phyloP scores from a whole-genome alignment of 139 green algal species.

The Chlorella sorokiniana region DNA sequence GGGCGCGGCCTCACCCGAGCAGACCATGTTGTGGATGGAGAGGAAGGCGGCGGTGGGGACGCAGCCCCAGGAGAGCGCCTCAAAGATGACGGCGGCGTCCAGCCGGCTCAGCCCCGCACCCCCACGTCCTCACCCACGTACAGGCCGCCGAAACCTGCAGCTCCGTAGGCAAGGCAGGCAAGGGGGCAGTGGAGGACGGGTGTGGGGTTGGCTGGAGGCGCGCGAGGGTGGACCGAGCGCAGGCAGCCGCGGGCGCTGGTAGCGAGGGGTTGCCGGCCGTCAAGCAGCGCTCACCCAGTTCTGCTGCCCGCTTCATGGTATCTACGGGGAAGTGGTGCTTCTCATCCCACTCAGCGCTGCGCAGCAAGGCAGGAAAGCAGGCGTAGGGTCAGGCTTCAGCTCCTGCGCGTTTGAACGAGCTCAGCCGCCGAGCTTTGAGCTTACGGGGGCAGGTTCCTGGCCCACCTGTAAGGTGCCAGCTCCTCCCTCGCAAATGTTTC shows the following conservation, averaged over 20 bases:
- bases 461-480: slow-evolving; percentile 50
- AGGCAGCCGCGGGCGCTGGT: too few relatives aligned
- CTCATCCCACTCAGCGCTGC: slow-evolving; percentile 64
- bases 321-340: slow-evolving; percentile 72
- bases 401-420: background rate
- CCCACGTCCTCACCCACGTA: slow-evolving; percentile 63
- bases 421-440: too few relatives aligned
- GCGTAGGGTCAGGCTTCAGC: background rate
- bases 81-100: slow-evolving; percentile 81
- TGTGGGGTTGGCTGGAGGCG: too few relatives aligned
- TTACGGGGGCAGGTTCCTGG: too few relatives aligned
- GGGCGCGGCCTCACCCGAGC: background rate
- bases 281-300: background rate
- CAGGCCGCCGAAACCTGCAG: slow-evolving; percentile 75
- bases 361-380: background rate
- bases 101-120: slow-evolving; percentile 44
- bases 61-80: slow-evolving; percentile 77
- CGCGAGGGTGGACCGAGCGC: too few relatives aligned
- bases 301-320: slow-evolving; percentile 42
- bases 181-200: background rate
- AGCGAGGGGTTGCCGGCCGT: background rate
- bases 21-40: slow-evolving; percentile 90
- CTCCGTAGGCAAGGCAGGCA: slow-evolving; percentile 36
- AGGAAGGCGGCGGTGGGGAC: slow-evolving; percentile 78
- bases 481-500: slow-evolving; percentile 59